These are phyloP conservation scores for Cercospora sp. DNA, from an alignment of 2,329 filamentous ascomycete species.

Conservation along the genomic window DNA sequence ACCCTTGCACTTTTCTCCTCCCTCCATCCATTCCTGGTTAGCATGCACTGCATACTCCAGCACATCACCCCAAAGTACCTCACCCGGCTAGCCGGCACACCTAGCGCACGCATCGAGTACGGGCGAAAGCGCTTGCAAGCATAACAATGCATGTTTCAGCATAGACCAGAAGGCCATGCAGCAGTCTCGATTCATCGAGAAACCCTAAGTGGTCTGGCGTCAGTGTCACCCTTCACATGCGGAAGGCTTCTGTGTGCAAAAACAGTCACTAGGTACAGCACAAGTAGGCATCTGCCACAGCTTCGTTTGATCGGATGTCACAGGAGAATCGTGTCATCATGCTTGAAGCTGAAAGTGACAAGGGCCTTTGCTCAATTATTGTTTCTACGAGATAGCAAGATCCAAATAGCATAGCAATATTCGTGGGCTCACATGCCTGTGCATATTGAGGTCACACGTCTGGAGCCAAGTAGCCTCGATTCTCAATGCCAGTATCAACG, in stretches of 20 bases:
- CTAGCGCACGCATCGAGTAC: background rate
- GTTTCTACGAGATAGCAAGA: background rate
- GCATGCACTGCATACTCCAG: background rate
- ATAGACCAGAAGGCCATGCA: background rate
- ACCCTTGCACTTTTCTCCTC: background rate
- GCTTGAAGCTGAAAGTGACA: background rate
- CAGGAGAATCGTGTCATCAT: background rate
- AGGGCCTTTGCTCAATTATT: background rate
- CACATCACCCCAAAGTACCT: background rate
- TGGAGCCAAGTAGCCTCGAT: background rate
- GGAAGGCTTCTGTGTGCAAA: background rate
- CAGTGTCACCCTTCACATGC: background rate
- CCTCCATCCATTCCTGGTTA: background rate
- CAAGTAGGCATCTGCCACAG: too few relatives aligned
- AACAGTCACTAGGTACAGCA: background rate
- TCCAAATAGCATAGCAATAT: background rate
- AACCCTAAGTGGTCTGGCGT: too few relatives aligned
- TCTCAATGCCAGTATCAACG: background rate
- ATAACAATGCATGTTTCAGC: background rate
- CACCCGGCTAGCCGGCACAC: background rate
- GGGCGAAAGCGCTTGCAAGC: background rate
- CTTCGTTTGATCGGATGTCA: background rate
- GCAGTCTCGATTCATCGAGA: background rate
- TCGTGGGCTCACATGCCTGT: background rate
- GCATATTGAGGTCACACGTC: background rate